phyloP scores from a whole-genome alignment of 2,329 filamentous ascomycete genomes.

The Penicillium sp. region DNA sequence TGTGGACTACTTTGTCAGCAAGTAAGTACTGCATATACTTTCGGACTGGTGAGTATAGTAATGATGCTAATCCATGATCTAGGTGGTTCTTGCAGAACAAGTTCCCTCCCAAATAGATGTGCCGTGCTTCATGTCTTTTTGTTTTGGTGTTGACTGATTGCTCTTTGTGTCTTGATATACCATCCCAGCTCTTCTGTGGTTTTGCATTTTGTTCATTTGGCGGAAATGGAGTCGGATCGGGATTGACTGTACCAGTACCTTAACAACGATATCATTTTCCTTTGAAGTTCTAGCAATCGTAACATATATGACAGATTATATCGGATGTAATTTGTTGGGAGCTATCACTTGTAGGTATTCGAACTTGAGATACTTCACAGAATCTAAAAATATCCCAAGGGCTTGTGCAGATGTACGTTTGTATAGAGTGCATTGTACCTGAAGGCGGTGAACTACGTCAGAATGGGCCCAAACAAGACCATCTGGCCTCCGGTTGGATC shows the following conservation, averaged over 20 bases:
- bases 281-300: not conserved
- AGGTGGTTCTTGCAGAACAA: constrained; percentile 53
- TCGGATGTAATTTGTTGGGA: not conserved
- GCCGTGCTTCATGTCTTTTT: not conserved
- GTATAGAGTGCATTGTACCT: not conserved
- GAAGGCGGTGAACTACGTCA: constrained; percentile 38
- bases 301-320: not conserved
- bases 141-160: constrained; percentile 4
- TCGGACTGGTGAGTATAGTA: not conserved
- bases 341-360: not conserved
- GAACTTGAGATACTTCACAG: not conserved
- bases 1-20: constrained; percentile 50
- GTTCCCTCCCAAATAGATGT: constrained; percentile 46
- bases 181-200: constrained; percentile 24
- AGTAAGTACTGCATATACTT: constrained; percentile 34
- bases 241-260: constrained; percentile 13
- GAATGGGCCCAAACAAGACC: constrained; percentile 30
- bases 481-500: constrained; percentile 29
- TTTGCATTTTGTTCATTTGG: constrained; percentile 16
- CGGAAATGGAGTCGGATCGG: constrained; percentile 14
- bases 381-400: not conserved
- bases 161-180: constrained; percentile 22
- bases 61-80: constrained; percentile 13
- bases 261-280: constrained; percentile 15
- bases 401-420: not conserved